Conservation (phyloP, 441 rosid genomes). For the Brassica hybrid region DNA sequence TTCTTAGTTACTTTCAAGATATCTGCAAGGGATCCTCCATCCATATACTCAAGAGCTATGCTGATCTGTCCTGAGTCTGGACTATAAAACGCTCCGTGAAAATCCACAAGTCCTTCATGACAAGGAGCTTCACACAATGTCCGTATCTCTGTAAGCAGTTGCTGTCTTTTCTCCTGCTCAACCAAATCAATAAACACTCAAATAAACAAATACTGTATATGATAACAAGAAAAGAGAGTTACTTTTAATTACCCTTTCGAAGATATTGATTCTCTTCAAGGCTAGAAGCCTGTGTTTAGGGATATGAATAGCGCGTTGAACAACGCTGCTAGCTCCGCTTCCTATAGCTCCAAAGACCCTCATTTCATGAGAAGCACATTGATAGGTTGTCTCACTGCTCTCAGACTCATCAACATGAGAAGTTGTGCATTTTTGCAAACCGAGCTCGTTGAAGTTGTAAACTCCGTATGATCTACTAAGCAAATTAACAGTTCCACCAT, state of each 20-base stretch:
- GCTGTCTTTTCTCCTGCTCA: conserved; percentile 90
- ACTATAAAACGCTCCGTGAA: conserved; percentile 90
- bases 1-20: conserved; percentile 61
- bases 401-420: conserved; percentile 66
- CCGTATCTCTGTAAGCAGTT: conserved; percentile 86
- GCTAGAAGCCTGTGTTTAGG: conserved; percentile 79
- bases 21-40: conserved; percentile 93
- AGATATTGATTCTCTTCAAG: conserved; percentile 88
- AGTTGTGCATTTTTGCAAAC: conserved; percentile 82
- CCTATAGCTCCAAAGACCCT: conserved; percentile 89
- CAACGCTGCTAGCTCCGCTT: conserved; percentile 92
- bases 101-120: conserved; percentile 87
- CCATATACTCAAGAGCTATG: conserved; percentile 96
- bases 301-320: conserved; percentile 89
- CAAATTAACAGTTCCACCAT: conserved; percentile 87
- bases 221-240: conserved; percentile 6
- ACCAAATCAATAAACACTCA: conserved; percentile 14
- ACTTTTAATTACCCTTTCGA: conserved; percentile 65
- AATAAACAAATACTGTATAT: neutral
- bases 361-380: conserved; percentile 94
- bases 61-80: conserved; percentile 92
- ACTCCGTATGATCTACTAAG: conserved; percentile 92
- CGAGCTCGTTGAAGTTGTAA: conserved; percentile 90
- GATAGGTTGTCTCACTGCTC: conserved; percentile 70
- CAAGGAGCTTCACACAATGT: conserved; percentile 92